Conservation (phyloP, 371 early-diverging fungal genomes). For the Mortierella sp. region DNA sequence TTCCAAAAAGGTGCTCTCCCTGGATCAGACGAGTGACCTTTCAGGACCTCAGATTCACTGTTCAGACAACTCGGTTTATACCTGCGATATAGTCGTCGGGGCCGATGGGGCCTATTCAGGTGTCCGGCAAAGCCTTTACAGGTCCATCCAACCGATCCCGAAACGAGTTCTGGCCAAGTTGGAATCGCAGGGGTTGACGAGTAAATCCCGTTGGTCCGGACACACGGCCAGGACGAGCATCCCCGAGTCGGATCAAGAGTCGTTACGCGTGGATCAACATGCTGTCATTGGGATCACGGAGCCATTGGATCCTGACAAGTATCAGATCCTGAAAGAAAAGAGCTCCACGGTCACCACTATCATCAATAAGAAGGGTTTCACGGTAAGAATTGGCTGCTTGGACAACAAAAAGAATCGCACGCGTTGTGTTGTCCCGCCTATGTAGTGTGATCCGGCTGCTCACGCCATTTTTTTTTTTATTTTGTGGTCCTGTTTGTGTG, state of each 20-base stretch:
- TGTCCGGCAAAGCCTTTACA: conserved; percentile 32
- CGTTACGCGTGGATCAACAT: conserved; percentile 39
- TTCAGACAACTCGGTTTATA: conserved; percentile 27
- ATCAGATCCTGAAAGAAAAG: conserved; percentile 28
- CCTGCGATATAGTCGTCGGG: conserved; percentile 37
- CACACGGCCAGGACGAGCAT: neutral
- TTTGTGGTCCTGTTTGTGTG: too few species aligned
- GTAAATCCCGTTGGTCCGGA: neutral
- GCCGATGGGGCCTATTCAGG: conserved; percentile 46
- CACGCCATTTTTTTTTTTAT: neutral
- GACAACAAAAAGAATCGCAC: too few species aligned
- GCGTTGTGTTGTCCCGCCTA: too few species aligned
- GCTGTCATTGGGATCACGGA: conserved; percentile 30
- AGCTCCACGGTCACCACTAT: conserved; percentile 15
- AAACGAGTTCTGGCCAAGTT: neutral
- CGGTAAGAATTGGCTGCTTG: conserved; percentile 18
- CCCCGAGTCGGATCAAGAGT: conserved; percentile 24
- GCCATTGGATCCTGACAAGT: conserved; percentile 23
- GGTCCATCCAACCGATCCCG: conserved; percentile 9
- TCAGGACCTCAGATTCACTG: conserved; percentile 22
- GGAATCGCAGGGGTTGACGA: conserved; percentile 2
- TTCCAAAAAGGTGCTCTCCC: conserved; percentile 26
- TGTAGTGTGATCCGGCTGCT: too few species aligned
- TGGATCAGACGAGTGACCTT: conserved; percentile 14
- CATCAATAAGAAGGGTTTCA: conserved; percentile 19